Percentiles rank a stretch among this genome's conserved stretches.
phyloP scores from a whole-genome alignment of 768 basidiomycete species.

The Lactarius deliciosus region DNA sequence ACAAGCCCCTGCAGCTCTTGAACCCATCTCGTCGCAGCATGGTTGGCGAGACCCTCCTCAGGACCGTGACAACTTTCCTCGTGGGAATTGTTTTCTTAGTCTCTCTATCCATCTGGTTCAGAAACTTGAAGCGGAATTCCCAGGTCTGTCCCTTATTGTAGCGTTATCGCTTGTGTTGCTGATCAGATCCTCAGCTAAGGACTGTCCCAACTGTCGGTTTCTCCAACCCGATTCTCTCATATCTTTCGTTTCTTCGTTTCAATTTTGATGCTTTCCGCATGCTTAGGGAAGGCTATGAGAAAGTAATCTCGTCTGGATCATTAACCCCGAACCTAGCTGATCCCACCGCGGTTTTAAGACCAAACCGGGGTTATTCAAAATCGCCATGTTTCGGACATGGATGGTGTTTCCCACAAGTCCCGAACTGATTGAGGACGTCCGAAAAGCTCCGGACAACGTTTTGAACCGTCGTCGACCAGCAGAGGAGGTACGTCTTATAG shows the following conservation, averaged over 20 bases:
- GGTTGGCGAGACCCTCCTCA: background rate
- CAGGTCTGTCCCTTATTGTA: background rate
- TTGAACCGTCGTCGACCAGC: too few species aligned
- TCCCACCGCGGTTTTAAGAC: conserved; percentile 16
- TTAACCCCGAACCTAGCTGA: background rate
- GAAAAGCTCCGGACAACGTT: too few species aligned
- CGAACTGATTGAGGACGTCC: conserved; percentile 12
- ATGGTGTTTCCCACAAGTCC: conserved; percentile 44
- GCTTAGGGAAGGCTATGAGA: conserved; percentile 39
- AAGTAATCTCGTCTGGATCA: conserved; percentile 26
- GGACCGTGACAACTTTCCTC: background rate
- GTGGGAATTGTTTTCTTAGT: background rate
- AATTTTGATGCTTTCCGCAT: conserved; percentile 32
- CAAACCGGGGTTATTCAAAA: conserved; percentile 40
- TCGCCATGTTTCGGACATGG: conserved; percentile 48
- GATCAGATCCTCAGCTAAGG: conserved; percentile 17
- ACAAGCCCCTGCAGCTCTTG: too few species aligned
- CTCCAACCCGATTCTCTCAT: conserved; percentile 38
- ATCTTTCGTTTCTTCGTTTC: conserved; percentile 35
- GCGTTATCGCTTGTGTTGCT: background rate
- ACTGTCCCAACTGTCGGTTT: conserved; percentile 40
- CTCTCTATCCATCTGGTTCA: background rate
- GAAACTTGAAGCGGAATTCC: background rate
- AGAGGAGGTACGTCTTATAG: too few species aligned
- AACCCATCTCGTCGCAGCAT: background rate